Base-by-base conservation (phyloP, 257 asterid species). In the Eustoma russellianum region DNA sequence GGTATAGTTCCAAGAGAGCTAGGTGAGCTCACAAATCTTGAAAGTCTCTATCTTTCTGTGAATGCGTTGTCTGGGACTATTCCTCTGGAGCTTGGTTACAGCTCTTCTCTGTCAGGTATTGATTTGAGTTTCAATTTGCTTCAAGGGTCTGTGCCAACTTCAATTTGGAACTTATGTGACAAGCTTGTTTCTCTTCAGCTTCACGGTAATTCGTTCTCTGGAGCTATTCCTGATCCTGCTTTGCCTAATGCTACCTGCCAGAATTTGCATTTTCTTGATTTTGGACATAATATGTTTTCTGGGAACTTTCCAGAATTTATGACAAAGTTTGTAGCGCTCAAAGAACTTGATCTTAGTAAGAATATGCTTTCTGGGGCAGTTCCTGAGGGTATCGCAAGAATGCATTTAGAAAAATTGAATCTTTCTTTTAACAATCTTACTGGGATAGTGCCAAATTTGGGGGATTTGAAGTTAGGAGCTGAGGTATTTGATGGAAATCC, bases 21-120 rank as follows among this genome's bases (percentile, higher is more conserved):
- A 41, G 94, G 88, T 0, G 82, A 79, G 86, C 72, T 92, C 5
- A 54, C 94, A 0, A 75, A 74, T 59, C 77, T 92, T 1, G 74
- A 70, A 33, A 85, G 91, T 53, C 73, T 92, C 7, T 92, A 88
- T 66, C 93, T 92, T 46, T 66, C 85, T 13, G 79, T 79, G 2
- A 92, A 92, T 79, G 66, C 75, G 2, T 57, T 92, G 12, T 64
- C 93, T 57, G 99, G 99, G 44, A 51, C 74, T 10, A 46, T 92
- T 14, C 97, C 99, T 41, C 58, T 92, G 6, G 99, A 88, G 91
- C 94, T 92, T 28, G 99, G 99, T 0, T 92, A 92, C 65, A 73
- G 82, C 63, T 71, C 85, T 55, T 78, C 94, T 5, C 44, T 92
- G 7, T 76, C 95, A 7, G 95, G 79, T 53, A 61, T 92, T 59